A percentile compares a stretch with the other conserved stretches of the same genome.
Evolutionary conservation across 257 asterid species (phyloP).

Genomic region (Solanum gandarillasii): DNA sequence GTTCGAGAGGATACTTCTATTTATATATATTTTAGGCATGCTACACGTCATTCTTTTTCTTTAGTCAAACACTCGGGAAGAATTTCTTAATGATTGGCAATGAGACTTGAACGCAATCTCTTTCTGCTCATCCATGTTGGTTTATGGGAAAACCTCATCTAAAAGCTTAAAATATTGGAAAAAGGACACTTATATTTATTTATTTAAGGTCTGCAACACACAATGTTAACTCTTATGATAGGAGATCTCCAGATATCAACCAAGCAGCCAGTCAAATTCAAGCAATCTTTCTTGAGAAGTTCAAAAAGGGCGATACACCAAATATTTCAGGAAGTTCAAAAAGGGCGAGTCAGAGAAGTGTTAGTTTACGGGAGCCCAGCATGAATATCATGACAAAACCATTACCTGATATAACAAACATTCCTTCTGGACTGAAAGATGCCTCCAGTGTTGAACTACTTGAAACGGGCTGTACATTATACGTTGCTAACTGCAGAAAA

Average conservation of each 20-base stretch:
- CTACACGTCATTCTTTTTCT: neutral
- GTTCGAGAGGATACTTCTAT: neutral
- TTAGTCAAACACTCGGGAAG: neutral
- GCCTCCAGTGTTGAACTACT: conserved; percentile 82
- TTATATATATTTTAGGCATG: neutral
- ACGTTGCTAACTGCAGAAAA: conserved; percentile 52
- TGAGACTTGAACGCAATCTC: neutral
- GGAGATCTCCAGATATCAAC: neutral
- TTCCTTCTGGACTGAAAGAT: conserved; percentile 94
- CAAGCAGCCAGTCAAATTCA: neutral
- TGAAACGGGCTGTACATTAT: conserved; percentile 75
- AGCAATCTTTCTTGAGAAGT: neutral
- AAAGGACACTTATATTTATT: neutral
- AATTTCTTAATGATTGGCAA: neutral
- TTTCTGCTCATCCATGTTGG: neutral
- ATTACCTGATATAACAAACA: conserved; percentile 81
- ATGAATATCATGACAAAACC: neutral
- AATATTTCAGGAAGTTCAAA: neutral
- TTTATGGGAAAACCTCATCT: neutral
- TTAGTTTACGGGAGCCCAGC: neutral
- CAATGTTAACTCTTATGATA: neutral
- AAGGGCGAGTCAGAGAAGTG: neutral
- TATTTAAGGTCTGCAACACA: neutral
- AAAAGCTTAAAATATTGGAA: neutral
- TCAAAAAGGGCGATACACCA: neutral